A percentile compares a stretch with the other conserved stretches of the same genome.
phyloP scores from a whole-genome alignment of 192 early-diverging fungal species.

The Coemansia sp. region DNA sequence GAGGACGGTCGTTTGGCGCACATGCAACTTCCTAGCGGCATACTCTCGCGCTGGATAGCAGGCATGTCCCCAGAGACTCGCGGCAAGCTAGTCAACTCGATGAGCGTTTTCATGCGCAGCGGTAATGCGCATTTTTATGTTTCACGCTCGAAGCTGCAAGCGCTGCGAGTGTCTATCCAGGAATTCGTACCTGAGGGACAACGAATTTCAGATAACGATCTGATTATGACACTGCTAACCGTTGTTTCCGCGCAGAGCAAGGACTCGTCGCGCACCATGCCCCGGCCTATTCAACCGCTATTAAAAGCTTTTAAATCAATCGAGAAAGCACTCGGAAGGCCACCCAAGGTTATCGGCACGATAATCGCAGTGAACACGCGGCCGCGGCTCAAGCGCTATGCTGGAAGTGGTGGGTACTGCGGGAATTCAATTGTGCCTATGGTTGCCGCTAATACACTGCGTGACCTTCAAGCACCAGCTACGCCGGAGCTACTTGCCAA shows the following conservation, averaged over 20 bases:
- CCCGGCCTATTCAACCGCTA: no score
- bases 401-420: not conserved
- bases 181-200: not conserved
- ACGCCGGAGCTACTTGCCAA: not conserved
- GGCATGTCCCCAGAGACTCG: not conserved
- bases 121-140: not conserved
- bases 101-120: not conserved
- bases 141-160: not conserved
- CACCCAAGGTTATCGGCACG: not conserved
- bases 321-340: not conserved
- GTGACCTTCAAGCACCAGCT: not conserved
- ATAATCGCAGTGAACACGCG: not conserved
- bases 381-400: not conserved
- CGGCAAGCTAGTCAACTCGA: not conserved
- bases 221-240: constrained; percentile 4
- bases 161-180: not conserved
- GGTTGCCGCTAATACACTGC: not conserved
- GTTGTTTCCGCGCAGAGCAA: not conserved
- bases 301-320: no score
- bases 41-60: not conserved
- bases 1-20: not conserved
- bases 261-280: not conserved
- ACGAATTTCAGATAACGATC: constrained; percentile 1
- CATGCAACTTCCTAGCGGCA: not conserved
- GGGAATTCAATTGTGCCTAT: no score